A percentile compares a stretch with the other conserved stretches of the same genome.
These are phyloP conservation scores for Solanum medicagineum DNA, from an alignment of 257 asterid species.

Conservation along the genomic window DNA sequence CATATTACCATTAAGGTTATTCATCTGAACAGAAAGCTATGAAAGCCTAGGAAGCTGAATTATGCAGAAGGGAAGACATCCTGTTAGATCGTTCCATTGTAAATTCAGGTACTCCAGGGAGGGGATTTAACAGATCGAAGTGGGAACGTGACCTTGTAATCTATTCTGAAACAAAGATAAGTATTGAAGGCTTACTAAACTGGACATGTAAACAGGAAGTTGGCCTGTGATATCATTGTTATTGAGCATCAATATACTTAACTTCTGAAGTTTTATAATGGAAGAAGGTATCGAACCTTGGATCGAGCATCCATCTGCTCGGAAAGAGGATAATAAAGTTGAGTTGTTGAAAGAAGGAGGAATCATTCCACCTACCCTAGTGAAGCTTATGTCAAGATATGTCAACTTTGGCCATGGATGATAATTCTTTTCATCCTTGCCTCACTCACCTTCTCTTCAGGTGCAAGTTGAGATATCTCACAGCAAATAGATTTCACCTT, in stretches of 20 bases:
- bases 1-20: neutral
- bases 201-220: neutral
- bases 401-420: neutral
- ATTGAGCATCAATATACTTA: neutral
- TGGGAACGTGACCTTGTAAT: neutral
- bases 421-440: too few species aligned
- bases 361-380: neutral
- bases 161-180: neutral
- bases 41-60: neutral
- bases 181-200: neutral
- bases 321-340: neutral
- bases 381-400: neutral
- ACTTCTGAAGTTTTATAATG: neutral
- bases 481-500: too few species aligned
- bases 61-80: neutral
- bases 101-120: neutral
- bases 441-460: too few species aligned
- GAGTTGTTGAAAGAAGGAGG: neutral
- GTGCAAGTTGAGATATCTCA: too few species aligned
- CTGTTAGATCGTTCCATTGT: neutral
- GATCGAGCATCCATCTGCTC: neutral
- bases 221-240: neutral
- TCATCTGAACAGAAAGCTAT: neutral
- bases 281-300: conserved; percentile 5
- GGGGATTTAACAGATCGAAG: neutral